phyloP scores from a whole-genome alignment of 306 rosid species.

The Hippophae rhamnoides region DNA sequence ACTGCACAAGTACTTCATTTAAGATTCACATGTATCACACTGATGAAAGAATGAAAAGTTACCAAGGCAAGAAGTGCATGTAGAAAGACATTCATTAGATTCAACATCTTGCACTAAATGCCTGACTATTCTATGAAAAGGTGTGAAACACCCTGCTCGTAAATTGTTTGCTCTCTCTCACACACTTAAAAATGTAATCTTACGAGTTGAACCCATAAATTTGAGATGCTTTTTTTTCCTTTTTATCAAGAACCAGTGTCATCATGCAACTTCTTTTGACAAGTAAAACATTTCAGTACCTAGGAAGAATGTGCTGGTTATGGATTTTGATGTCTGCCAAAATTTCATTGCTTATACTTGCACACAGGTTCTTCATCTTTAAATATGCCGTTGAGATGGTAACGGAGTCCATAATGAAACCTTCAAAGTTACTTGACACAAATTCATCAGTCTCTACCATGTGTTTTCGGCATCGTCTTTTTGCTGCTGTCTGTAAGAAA shows the following conservation, averaged over 20 bases:
- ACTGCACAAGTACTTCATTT: neutral
- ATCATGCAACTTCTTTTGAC: neutral
- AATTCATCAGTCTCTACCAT: constrained; percentile 95
- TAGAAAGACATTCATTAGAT: neutral
- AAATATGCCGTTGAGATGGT: constrained; percentile 84
- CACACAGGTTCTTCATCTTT: constrained; percentile 79
- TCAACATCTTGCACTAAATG: neutral
- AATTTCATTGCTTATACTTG: constrained; percentile 60
- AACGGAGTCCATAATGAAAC: constrained; percentile 55
- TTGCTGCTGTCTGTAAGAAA: constrained; percentile 65
- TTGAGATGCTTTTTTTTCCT: constrained; percentile 2
- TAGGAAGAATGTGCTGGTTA: constrained; percentile 73
- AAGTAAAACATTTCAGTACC: constrained; percentile 32
- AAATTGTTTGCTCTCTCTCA: no score
- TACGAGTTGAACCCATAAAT: neutral
- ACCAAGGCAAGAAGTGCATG: neutral
- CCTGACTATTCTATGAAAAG: neutral
- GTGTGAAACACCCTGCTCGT: neutral
- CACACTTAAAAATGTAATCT: neutral
- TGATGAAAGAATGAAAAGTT: neutral
- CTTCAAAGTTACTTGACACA: constrained; percentile 67
- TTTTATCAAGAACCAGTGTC: neutral
- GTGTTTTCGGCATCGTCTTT: constrained; percentile 73
- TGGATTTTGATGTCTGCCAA: constrained; percentile 87
- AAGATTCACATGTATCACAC: neutral